A percentile compares a stretch with the other conserved stretches of the same genome.
Evolutionary conservation across 1,284 basidiomycete genomes (phyloP).

Genomic region (Ustanciosporium gigantosporum): DNA sequence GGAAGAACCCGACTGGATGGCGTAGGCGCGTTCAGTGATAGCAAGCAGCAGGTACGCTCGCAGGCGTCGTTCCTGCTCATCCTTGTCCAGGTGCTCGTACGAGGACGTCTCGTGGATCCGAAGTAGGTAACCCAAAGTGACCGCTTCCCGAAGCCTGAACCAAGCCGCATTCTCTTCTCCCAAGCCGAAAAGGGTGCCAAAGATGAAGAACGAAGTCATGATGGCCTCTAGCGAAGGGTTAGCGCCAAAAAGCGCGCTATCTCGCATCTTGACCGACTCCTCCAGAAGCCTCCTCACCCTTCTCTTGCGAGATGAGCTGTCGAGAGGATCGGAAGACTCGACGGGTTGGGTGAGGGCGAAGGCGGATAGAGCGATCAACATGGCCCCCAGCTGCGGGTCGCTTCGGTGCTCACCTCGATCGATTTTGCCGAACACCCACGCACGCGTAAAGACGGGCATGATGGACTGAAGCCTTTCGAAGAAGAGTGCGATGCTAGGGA

Average conservation of each 20-base stretch:
- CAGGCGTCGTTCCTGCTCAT: conserved; percentile 51
- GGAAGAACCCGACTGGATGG: conserved; percentile 43
- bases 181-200: conserved; percentile 47
- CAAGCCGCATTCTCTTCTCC: conserved; percentile 49
- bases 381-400: conserved; percentile 50
- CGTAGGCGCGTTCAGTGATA: conserved; percentile 54
- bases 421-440: conserved; percentile 49
- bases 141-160: conserved; percentile 49
- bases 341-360: conserved; percentile 47
- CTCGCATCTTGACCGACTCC: conserved; percentile 38
- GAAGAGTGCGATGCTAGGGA: conserved; percentile 54
- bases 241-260: conserved; percentile 40
- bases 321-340: conserved; percentile 37
- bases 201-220: conserved; percentile 50
- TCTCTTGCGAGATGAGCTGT: conserved; percentile 27
- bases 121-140: conserved; percentile 50
- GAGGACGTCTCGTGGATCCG: conserved; percentile 49
- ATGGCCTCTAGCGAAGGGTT: conserved; percentile 40
- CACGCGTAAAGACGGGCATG: conserved; percentile 57
- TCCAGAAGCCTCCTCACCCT: conserved; percentile 31
- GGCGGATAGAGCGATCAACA: conserved; percentile 55
- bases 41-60: conserved; percentile 54
- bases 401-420: conserved; percentile 49
- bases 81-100: conserved; percentile 49
- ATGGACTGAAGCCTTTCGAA: conserved; percentile 56